A percentile compares a stretch with the other conserved stretches of the same genome.
Conservation (phyloP, 1,139 yeast species). For the Zygosaccharomyces sapae region DNA sequence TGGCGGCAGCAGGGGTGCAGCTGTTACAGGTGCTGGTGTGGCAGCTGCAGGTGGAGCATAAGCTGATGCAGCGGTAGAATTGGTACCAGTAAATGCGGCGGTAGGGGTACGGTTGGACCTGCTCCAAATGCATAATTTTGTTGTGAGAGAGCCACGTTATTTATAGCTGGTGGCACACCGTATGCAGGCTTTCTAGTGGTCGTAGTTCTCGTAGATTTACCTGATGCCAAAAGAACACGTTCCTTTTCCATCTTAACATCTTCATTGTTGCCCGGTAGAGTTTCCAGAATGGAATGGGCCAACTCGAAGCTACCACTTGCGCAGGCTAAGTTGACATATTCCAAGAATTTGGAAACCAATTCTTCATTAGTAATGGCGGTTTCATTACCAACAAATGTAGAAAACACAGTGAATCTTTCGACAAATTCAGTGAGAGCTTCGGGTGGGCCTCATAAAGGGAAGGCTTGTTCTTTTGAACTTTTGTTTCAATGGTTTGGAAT, state of each 20-base stretch:
- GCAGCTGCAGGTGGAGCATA: conserved; percentile 5
- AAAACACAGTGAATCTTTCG: conserved; percentile 75
- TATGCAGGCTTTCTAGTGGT: conserved; percentile 11
- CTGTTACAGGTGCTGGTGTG: conserved; percentile 10
- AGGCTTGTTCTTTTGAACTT: conserved; percentile 42
- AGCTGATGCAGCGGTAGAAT: conserved; percentile 10
- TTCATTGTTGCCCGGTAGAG: conserved; percentile 63
- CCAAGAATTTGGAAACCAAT: conserved; percentile 42
- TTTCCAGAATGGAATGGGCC: conserved; percentile 64
- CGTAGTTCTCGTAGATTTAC: conserved; percentile 22
- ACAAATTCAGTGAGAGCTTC: conserved; percentile 77
- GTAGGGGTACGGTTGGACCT: conserved; percentile 8
- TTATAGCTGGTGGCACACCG: conserved; percentile 5
- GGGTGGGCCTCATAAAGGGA: conserved; percentile 74
- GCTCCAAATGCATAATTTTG: conserved; percentile 2
- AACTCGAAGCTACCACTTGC: conserved; percentile 80
- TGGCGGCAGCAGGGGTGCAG: conserved; percentile 7
- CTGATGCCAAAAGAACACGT: conserved; percentile 66
- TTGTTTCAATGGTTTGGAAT: conserved; percentile 54
- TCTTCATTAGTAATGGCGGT: conserved; percentile 37
- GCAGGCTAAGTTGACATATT: conserved; percentile 76
- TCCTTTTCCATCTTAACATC: conserved; percentile 67
- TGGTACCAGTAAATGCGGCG: conserved; percentile 5
- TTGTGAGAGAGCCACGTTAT: too few species aligned
- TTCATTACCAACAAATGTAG: conserved; percentile 51